Base-by-base conservation (phyloP, 2,329 filamentous ascomycete genomes). In the Pseudogymnoascus sp. region DNA sequence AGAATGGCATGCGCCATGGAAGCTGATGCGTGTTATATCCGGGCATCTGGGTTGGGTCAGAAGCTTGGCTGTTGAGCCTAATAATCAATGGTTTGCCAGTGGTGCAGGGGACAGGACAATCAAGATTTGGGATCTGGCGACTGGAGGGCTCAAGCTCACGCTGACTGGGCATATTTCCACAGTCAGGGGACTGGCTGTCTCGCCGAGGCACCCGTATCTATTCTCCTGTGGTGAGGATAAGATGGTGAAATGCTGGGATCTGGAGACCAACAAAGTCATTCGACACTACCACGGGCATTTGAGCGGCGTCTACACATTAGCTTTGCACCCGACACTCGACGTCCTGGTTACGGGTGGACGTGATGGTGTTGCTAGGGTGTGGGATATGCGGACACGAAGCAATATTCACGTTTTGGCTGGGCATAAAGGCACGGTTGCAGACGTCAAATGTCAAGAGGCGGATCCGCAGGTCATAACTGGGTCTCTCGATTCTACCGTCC, bases 211-310 rank as follows among this genome's bases (percentile, higher is more conserved):
- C 74, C 95, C 94, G 0, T 99, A 99, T 71, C 81, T 99, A 8
- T 99, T 99, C 74, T 96, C 91, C 9, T 99, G 94, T 70, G 95
- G 90, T 61, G 94, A 99, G 74, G 94, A 99, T 73, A 99, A 99
- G 78, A 96, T 96, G 92, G 94, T 99, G 63, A 99, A 99, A 75
- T 99, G 94, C 76, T 99, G 94, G 94, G 94, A 99, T 76, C 77
- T 99, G 65, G 94, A 99, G 74, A 96, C 92, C n/a, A 99, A 99
- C 77, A 96, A 96, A 74, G 94, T 99, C 62, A 96, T 97, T 70
- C 84, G 92, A 37, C 91, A 96, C 74, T 99, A 97, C 73, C 94
- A 99, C 72, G 95, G 95, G 15, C 94, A 99, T 75, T 77, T 99
- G 19, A 95, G 90, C 67, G 94, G 94, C 64, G 94, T 99, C 3